phyloP scores from a whole-genome alignment of 2,329 filamentous ascomycete genomes.

The Epichloe aotearoae region DNA sequence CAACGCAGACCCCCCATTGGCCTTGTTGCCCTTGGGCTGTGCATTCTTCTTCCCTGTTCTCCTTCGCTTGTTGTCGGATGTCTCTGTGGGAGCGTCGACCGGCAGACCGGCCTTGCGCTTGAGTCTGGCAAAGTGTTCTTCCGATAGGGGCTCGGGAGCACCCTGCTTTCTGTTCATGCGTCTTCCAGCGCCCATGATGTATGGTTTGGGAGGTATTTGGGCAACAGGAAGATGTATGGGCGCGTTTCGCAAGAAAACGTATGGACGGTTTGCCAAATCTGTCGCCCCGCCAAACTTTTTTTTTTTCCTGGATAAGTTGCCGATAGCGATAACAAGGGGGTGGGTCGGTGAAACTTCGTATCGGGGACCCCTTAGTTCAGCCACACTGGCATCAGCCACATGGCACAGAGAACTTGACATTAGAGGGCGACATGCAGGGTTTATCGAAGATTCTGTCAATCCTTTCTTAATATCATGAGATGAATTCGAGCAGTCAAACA shows the following conservation, averaged over 20 bases:
- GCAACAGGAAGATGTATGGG: neutral
- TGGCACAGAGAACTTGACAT: no score
- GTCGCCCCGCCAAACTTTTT: slow-evolving; percentile 27
- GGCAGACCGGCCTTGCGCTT: slow-evolving; percentile 76
- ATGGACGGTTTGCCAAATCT: neutral
- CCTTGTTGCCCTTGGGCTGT: slow-evolving; percentile 12
- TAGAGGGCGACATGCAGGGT: no score
- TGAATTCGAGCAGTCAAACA: no score
- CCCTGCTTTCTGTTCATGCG: slow-evolving; percentile 89
- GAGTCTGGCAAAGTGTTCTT: slow-evolving; percentile 60
- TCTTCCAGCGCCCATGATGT: slow-evolving; percentile 72
- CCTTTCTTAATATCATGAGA: no score
- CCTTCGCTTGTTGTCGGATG: slow-evolving; percentile 15
- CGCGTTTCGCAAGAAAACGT: neutral
- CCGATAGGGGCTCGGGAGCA: slow-evolving; percentile 67
- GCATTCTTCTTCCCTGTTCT: slow-evolving; percentile 12
- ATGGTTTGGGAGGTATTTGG: slow-evolving; percentile 5
- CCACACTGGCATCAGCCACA: neutral
- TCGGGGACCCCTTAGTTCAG: slow-evolving; percentile 6
- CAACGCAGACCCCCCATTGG: neutral
- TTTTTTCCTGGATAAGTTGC: slow-evolving; percentile 10
- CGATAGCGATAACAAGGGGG: slow-evolving; percentile 14
- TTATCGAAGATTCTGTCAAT: no score
- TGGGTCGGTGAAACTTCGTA: slow-evolving; percentile 21
- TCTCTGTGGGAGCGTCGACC: slow-evolving; percentile 43